A percentile compares a stretch with the other conserved stretches of the same genome.
phyloP scores from a whole-genome alignment of 2,329 filamentous ascomycete species.

The Catunica adiposa region DNA sequence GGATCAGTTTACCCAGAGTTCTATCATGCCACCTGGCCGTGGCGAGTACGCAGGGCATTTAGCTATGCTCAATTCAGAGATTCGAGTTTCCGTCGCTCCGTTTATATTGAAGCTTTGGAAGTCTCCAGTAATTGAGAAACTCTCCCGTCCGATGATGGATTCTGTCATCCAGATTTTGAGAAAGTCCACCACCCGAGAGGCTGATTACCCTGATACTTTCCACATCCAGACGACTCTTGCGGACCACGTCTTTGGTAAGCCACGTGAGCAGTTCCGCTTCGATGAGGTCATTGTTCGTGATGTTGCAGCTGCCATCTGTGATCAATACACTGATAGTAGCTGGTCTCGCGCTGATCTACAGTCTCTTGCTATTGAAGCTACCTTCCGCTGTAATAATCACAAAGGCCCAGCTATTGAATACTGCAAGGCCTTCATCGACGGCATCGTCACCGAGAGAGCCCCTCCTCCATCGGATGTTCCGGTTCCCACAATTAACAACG shows the following conservation, averaged over 20 bases:
- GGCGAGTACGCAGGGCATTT: neutral
- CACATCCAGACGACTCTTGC: constrained; percentile 1
- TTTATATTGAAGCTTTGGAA: constrained; percentile 69
- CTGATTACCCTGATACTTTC: neutral
- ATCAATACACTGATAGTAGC: neutral
- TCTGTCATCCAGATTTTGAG: constrained; percentile 9
- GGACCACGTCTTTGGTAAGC: neutral
- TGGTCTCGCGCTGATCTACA: constrained; percentile 31
- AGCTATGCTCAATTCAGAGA: constrained; percentile 39
- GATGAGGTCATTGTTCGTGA: constrained; percentile 23
- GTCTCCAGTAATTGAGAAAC: constrained; percentile 66
- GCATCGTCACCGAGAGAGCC: constrained; percentile 43
- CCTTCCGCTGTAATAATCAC: constrained; percentile 66
- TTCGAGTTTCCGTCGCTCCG: constrained; percentile 65
- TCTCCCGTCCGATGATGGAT: constrained; percentile 27
- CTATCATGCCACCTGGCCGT: neutral
- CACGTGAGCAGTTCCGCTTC: constrained; percentile 11
- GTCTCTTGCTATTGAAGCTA: constrained; percentile 46
- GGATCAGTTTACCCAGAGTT: constrained; percentile 7
- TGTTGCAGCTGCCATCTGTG: constrained; percentile 27
- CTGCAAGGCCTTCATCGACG: constrained; percentile 45
- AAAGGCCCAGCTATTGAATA: constrained; percentile 50
- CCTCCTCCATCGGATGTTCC: constrained; percentile 35
- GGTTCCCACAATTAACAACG: constrained; percentile 17
- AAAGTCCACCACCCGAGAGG: constrained; percentile 3